Percentiles rank a stretch among this genome's conserved stretches.
Evolutionary conservation across 2,329 filamentous ascomycete species (phyloP).

Genomic region (Fusarium luffae): DNA sequence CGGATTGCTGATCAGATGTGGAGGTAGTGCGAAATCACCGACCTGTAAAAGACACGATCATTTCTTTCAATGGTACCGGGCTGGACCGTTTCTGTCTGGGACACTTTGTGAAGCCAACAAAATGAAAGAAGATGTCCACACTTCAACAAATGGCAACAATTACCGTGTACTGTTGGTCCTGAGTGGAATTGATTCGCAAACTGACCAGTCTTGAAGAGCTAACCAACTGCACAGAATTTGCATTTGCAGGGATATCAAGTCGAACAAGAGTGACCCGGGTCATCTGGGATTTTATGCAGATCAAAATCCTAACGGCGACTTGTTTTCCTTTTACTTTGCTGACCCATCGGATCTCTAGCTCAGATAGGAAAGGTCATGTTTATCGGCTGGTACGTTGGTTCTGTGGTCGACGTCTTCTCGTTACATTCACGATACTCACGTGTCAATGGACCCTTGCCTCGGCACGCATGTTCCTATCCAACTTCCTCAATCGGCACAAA

Average conservation of each 20-base stretch:
- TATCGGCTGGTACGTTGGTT: background rate
- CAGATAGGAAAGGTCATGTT: conserved; percentile 1
- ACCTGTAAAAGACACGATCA: background rate
- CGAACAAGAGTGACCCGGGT: background rate
- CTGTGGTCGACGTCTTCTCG: conserved; percentile 21
- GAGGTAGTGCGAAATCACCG: background rate
- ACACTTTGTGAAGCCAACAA: background rate
- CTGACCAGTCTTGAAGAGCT: background rate
- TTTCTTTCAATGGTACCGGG: background rate
- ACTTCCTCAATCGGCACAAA: conserved; percentile 24
- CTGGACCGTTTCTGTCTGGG: background rate
- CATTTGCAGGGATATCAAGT: background rate
- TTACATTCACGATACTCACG: conserved; percentile 15
- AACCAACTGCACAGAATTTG: background rate
- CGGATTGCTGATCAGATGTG: background rate
- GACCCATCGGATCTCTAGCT: background rate
- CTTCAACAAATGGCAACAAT: background rate
- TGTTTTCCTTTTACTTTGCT: background rate
- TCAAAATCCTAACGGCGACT: background rate
- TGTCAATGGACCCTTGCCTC: conserved; percentile 20
- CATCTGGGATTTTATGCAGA: background rate
- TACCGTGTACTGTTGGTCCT: background rate
- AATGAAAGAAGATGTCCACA: background rate
- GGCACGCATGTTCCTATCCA: conserved; percentile 13
- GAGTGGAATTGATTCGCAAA: background rate